phyloP scores from a whole-genome alignment of 2,329 filamentous ascomycete genomes.

The Fusarium setosum region DNA sequence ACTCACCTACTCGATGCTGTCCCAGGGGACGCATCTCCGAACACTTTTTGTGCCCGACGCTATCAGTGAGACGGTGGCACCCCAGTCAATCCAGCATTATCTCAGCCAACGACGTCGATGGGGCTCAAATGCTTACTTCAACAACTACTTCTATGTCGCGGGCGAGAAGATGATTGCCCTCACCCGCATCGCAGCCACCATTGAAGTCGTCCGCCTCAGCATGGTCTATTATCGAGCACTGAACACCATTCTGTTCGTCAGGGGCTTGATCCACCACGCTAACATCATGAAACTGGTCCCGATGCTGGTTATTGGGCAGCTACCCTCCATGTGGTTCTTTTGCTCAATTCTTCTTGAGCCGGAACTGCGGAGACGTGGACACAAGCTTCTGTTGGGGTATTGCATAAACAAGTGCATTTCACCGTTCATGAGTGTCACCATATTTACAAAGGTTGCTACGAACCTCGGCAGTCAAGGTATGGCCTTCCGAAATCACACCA shows the following conservation, averaged over 20 bases:
- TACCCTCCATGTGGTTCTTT: slow-evolving; percentile 34
- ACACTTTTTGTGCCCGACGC: slow-evolving; percentile 48
- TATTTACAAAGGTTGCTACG: slow-evolving; percentile 39
- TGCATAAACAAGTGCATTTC: slow-evolving; percentile 36
- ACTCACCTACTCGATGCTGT: slow-evolving; percentile 38
- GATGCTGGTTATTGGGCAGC: slow-evolving; percentile 30
- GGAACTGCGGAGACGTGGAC: slow-evolving; percentile 22
- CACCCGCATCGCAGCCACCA: slow-evolving; percentile 44
- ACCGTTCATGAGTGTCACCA: slow-evolving; percentile 34
- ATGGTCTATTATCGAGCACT: slow-evolving; percentile 49
- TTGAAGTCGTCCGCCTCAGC: slow-evolving; percentile 47
- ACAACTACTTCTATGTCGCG: slow-evolving; percentile 49
- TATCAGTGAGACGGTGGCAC: slow-evolving; percentile 48
- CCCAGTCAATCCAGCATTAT: slow-evolving; percentile 48
- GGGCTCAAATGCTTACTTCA: slow-evolving; percentile 51
- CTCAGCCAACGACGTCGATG: slow-evolving; percentile 48
- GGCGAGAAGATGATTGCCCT: slow-evolving; percentile 53
- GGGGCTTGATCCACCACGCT: slow-evolving; percentile 5
- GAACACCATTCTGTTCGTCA: slow-evolving; percentile 46
- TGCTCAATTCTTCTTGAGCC: slow-evolving; percentile 28
- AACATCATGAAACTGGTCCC: slow-evolving; percentile 28
- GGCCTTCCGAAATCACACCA: not conserved
- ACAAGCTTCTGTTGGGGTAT: slow-evolving; percentile 32
- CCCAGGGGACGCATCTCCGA: slow-evolving; percentile 30
- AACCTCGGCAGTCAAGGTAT: slow-evolving; percentile 35